These are phyloP conservation scores for Saccharum hybrid DNA, from an alignment of 202 grass and related monocot species.

Conservation along the genomic window DNA sequence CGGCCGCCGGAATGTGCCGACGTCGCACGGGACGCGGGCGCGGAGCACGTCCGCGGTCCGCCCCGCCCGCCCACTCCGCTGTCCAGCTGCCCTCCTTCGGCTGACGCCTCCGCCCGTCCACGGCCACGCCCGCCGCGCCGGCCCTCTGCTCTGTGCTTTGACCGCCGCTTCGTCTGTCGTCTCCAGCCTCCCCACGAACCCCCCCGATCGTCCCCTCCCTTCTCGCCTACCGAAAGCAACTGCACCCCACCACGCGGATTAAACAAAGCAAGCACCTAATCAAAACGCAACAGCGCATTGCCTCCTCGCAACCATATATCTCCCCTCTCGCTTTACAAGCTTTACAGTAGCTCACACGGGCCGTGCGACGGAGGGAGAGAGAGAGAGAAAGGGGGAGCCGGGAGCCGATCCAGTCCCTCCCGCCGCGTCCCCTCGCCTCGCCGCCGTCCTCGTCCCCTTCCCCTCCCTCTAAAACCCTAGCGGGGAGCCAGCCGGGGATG, in stretches of 20 bases:
- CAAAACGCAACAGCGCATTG: background rate
- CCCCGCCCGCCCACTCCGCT: background rate
- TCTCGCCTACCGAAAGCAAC: slow-evolving; percentile 23
- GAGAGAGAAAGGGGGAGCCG: background rate
- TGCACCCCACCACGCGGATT: slow-evolving; percentile 1
- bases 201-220: background rate
- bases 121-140: no score
- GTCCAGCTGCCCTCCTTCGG: background rate
- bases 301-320: background rate
- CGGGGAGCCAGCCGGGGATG: slow-evolving; percentile 44
- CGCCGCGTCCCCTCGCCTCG: background rate
- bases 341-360: background rate
- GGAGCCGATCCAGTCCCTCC: slow-evolving; percentile 30
- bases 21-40: background rate
- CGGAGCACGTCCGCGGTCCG: background rate
- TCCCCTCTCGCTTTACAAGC: background rate
- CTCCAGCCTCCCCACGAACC: background rate
- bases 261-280: slow-evolving; percentile 33
- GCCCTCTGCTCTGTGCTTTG: background rate
- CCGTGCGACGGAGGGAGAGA: background rate
- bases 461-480: slow-evolving; percentile 17
- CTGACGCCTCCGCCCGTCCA: no score
- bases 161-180: slow-evolving; percentile 14
- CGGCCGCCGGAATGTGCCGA: background rate
- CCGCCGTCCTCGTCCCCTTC: background rate